Conservation (phyloP, 2,329 filamentous ascomycete genomes). For the Ceratocystis harringtonii region DNA sequence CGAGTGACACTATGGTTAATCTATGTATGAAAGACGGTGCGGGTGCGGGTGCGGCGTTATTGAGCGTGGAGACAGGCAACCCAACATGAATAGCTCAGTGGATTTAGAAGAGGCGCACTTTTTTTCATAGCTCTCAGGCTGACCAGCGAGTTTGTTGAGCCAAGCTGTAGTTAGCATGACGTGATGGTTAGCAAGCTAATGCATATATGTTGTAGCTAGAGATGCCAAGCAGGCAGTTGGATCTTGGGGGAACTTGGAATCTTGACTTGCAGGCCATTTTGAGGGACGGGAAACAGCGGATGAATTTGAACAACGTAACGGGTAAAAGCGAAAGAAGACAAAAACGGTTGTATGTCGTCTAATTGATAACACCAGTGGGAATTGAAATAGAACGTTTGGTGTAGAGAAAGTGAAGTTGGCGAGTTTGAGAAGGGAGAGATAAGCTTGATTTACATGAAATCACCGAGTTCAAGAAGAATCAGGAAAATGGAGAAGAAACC, state of each 20-base stretch:
- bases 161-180: constrained; percentile 16
- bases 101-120: constrained; percentile 45
- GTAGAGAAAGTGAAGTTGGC: constrained; percentile 3
- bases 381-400: not conserved
- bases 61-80: not conserved
- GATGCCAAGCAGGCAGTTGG: not conserved
- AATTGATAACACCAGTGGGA: not conserved
- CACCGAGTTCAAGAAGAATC: not conserved
- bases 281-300: constrained; percentile 8
- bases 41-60: not conserved
- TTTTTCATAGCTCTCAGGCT: constrained; percentile 97
- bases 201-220: not conserved
- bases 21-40: not conserved
- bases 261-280: constrained; percentile 30
- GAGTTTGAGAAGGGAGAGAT: not conserved
- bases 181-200: constrained; percentile 12
- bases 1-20: constrained; percentile 20
- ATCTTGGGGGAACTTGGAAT: not conserved
- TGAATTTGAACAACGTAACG: not conserved
- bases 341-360: not conserved
- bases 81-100: not conserved
- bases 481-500: not conserved
- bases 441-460: not conserved
- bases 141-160: constrained; percentile 90
- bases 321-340: not conserved